Conservation (phyloP, 2,329 filamentous ascomycete species). For the Davidsoniella eucalypti region DNA sequence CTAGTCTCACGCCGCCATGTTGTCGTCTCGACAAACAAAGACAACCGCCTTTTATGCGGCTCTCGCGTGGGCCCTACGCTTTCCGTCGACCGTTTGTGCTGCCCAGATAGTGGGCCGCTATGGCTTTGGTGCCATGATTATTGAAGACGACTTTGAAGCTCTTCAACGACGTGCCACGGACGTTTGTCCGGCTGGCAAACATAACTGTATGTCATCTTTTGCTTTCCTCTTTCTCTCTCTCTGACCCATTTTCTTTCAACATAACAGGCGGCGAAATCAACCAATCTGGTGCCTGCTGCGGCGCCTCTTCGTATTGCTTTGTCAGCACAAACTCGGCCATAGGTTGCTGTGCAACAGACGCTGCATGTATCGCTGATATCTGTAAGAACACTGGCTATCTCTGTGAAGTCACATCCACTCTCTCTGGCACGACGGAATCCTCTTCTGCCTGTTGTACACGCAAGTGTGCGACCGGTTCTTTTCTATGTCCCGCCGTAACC, state of each 20-base stretch:
- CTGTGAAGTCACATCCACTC: constrained; percentile 16
- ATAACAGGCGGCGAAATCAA: constrained; percentile 27
- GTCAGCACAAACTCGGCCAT: constrained; percentile 20
- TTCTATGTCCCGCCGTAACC: constrained; percentile 26
- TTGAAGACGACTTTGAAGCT: not conserved
- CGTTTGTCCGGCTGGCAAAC: not conserved
- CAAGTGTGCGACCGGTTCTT: constrained; percentile 25
- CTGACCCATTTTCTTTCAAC: not conserved
- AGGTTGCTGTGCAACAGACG: constrained; percentile 28
- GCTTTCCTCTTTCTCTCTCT: not conserved
- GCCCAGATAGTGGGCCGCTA: not conserved
- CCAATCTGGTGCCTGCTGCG: constrained; percentile 24
- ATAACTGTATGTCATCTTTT: constrained; percentile 3
- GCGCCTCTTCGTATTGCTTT: constrained; percentile 30
- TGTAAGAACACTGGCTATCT: constrained; percentile 21
- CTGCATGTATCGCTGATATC: constrained; percentile 23
- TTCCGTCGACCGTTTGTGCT: not conserved
- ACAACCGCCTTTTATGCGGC: too few species aligned
- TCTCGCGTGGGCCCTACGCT: too few species aligned
- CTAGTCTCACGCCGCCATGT: not conserved
- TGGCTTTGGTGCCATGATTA: constrained; percentile 1
- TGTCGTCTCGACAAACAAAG: too few species aligned
- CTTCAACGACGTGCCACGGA: not conserved
- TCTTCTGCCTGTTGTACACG: constrained; percentile 24
- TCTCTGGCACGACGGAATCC: constrained; percentile 13